Percentiles rank a stretch among this genome's conserved stretches.
phyloP scores from a whole-genome alignment of 2,329 filamentous ascomycete genomes.

The Blastomyces percursus region DNA sequence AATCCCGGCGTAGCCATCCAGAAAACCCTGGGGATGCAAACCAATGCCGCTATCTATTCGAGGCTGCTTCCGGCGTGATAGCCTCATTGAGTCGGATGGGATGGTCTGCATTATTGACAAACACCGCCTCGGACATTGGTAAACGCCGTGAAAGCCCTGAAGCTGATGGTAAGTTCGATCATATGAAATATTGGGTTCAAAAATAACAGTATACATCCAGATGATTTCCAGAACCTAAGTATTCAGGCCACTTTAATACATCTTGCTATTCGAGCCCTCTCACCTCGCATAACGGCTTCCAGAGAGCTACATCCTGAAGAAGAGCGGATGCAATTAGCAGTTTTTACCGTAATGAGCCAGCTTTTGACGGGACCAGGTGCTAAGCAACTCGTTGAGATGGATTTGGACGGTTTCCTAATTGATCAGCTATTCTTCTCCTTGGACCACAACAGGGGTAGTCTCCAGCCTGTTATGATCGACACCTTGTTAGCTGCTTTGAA shows the following conservation, averaged over 20 bases:
- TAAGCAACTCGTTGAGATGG: conserved; percentile 32
- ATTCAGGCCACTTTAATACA: conserved; percentile 12
- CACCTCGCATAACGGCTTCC: neutral
- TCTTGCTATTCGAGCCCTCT: conserved; percentile 9
- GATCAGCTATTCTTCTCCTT: conserved; percentile 54
- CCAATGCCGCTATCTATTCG: conserved; percentile 66
- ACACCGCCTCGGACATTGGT: conserved; percentile 41
- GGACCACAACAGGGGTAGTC: conserved; percentile 51
- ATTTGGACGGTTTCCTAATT: conserved; percentile 61
- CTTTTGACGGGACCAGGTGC: conserved; percentile 31
- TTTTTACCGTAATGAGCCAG: conserved; percentile 53
- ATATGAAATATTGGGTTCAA: neutral
- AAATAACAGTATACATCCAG: conserved; percentile 9
- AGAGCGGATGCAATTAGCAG: conserved; percentile 58
- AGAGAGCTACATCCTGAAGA: conserved; percentile 34
- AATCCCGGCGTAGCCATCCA: conserved; percentile 36
- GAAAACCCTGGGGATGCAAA: conserved; percentile 53
- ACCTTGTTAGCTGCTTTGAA: conserved; percentile 65
- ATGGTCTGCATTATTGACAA: conserved; percentile 59
- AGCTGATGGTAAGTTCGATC: conserved; percentile 39
- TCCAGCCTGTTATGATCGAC: conserved; percentile 69
- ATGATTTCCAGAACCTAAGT: conserved; percentile 20
- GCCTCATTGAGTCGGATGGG: conserved; percentile 56
- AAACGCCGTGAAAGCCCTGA: conserved; percentile 40
- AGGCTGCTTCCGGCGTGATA: conserved; percentile 62